Evolutionary conservation across 2,329 filamentous ascomycete genomes (phyloP).

Genomic region (Diaporthe caulivora): DNA sequence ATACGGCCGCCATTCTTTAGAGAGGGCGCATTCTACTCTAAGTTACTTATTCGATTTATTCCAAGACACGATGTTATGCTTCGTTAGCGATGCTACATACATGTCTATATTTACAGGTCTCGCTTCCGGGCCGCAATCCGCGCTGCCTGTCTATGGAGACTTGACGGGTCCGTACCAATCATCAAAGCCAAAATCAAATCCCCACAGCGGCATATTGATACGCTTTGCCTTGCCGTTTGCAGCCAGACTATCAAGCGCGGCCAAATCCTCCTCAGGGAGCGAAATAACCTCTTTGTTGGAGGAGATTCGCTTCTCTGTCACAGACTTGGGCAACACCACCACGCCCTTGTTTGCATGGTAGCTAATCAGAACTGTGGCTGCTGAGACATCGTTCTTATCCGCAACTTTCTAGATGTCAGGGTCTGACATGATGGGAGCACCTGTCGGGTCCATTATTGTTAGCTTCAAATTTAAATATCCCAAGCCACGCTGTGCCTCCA

Average conservation of each 20-base stretch:
- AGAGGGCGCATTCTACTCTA: too few relatives aligned
- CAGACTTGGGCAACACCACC: constrained; percentile 43
- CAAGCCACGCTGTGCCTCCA: too few relatives aligned
- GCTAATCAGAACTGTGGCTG: constrained; percentile 42
- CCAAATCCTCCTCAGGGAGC: constrained; percentile 40
- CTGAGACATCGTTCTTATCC: constrained; percentile 40
- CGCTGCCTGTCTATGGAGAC: not conserved
- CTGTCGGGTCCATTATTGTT: not conserved
- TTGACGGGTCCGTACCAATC: constrained; percentile 54
- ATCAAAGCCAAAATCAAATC: constrained; percentile 46
- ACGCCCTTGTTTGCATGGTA: constrained; percentile 43
- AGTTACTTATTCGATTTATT: too few relatives aligned
- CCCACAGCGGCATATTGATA: constrained; percentile 50
- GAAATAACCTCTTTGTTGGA: constrained; percentile 40
- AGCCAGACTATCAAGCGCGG: constrained; percentile 41
- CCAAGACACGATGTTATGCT: not conserved
- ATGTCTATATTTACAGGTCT: constrained; percentile 41
- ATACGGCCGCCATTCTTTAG: too few relatives aligned
- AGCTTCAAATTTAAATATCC: not conserved
- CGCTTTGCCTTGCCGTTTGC: constrained; percentile 49
- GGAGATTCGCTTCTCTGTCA: constrained; percentile 41
- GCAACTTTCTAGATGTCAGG: constrained; percentile 38
- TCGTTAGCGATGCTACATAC: not conserved
- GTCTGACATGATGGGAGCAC: constrained; percentile 31
- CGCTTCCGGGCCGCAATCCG: not conserved